These are phyloP conservation scores for Fusarium concolor DNA, from an alignment of 2,329 filamentous ascomycete genomes.

Conservation along the genomic window DNA sequence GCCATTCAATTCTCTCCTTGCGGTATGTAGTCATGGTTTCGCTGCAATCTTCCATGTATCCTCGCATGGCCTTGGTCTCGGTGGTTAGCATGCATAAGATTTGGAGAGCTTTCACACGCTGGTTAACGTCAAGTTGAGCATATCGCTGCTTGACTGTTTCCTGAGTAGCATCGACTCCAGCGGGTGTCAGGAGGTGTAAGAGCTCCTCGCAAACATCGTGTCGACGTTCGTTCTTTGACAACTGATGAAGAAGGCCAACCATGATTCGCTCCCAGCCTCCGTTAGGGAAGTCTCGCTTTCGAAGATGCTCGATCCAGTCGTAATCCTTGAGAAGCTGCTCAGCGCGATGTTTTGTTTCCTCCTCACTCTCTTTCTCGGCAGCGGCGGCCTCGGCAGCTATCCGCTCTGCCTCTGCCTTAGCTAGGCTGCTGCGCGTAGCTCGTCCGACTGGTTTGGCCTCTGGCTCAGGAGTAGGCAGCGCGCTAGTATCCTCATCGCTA, in stretches of 20 bases:
- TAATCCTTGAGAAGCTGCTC: conserved; percentile 79
- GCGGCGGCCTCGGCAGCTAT: conserved; percentile 70
- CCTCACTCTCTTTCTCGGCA: conserved; percentile 62
- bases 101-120: conserved; percentile 82
- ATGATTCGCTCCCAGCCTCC: conserved; percentile 94
- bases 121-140: conserved; percentile 81
- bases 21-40: conserved; percentile 94
- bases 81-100: conserved; percentile 87
- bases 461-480: conserved; percentile 73
- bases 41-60: conserved; percentile 91
- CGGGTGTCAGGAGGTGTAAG: conserved; percentile 82
- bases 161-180: conserved; percentile 77
- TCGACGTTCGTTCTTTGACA: conserved; percentile 79
- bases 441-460: conserved; percentile 75
- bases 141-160: conserved; percentile 82
- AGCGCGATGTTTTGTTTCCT: conserved; percentile 72
- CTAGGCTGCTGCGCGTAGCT: conserved; percentile 86
- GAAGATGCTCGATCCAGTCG: conserved; percentile 87
- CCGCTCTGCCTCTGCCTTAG: conserved; percentile 80
- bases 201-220: conserved; percentile 82
- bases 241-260: conserved; percentile 84
- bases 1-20: conserved; percentile 95
- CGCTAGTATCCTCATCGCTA: conserved; percentile 66
- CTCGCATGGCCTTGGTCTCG: conserved; percentile 86
- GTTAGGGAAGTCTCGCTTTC: conserved; percentile 84